A percentile compares a stretch with the other conserved stretches of the same genome.
Conservation (phyloP, 1,139 yeast genomes). For the Candida pseudoviswanathii region DNA sequence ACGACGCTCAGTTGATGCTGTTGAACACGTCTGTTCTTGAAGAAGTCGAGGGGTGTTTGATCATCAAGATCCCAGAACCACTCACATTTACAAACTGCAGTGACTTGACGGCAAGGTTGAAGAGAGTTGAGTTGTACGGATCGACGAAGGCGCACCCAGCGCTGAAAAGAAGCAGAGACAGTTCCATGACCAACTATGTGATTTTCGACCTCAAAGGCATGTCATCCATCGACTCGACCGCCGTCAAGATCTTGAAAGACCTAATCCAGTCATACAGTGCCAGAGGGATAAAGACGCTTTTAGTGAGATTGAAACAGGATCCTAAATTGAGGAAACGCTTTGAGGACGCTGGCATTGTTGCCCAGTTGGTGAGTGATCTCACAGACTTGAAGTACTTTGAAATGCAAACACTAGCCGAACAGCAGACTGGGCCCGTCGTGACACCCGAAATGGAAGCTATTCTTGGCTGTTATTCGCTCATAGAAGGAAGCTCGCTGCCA, state of each 20-base stretch:
- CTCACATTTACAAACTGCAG: slow-evolving; percentile 88
- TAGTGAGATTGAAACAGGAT: slow-evolving; percentile 62
- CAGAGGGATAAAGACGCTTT: slow-evolving; percentile 61
- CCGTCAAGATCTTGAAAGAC: slow-evolving; percentile 71
- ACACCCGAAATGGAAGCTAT: slow-evolving; percentile 19
- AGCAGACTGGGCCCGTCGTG: slow-evolving; percentile 8
- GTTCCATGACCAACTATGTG: slow-evolving; percentile 62
- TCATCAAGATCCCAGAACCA: slow-evolving; percentile 90
- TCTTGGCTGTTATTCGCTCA: slow-evolving; percentile 22
- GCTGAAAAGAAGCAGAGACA: slow-evolving; percentile 55
- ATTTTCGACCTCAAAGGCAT: slow-evolving; percentile 84
- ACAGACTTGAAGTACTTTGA: slow-evolving; percentile 29
- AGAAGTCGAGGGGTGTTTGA: slow-evolving; percentile 82
- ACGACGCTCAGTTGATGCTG: slow-evolving; percentile 39
- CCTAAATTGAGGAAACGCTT: slow-evolving; percentile 33
- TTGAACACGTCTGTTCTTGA: slow-evolving; percentile 52
- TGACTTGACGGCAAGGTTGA: slow-evolving; percentile 73
- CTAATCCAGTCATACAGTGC: slow-evolving; percentile 56
- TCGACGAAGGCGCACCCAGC: slow-evolving; percentile 87
- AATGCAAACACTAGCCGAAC: slow-evolving; percentile 20
- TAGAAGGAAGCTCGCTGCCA: slow-evolving; percentile 32
- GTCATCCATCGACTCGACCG: slow-evolving; percentile 86
- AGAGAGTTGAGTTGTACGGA: slow-evolving; percentile 82
- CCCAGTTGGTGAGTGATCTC: slow-evolving; percentile 29
- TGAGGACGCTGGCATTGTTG: slow-evolving; percentile 33